Conservation (phyloP, 805 yeast species). For the Nematodospora valgi region DNA sequence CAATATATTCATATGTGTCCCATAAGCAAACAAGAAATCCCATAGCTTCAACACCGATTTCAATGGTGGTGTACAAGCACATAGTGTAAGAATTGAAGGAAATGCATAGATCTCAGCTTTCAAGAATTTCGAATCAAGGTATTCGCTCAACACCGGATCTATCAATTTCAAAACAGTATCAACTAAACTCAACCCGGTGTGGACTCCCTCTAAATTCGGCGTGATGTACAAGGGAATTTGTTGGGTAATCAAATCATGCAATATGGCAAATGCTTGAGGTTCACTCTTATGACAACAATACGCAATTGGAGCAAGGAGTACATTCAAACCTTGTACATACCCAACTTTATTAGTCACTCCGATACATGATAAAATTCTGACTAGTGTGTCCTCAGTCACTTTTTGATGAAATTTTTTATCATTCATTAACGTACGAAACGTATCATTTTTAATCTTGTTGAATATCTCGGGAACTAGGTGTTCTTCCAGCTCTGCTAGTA, state of each 20-base stretch:
- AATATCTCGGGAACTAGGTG: conserved; percentile 46
- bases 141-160: conserved; percentile 66
- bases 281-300: conserved; percentile 69
- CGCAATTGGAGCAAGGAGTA: conserved; percentile 78
- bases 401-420: conserved; percentile 60
- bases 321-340: conserved; percentile 93
- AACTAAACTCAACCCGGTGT: conserved; percentile 70
- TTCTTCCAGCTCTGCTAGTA: conserved; percentile 52
- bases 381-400: conserved; percentile 67
- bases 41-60: conserved; percentile 71
- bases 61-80: conserved; percentile 87
- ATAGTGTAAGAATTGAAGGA: conserved; percentile 75
- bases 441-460: conserved; percentile 76
- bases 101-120: conserved; percentile 87
- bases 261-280: conserved; percentile 77
- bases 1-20: conserved; percentile 81
- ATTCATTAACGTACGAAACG: conserved; percentile 79
- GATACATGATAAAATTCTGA: conserved; percentile 68
- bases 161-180: conserved; percentile 68
- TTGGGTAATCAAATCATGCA: conserved; percentile 55
- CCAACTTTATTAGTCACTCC: conserved; percentile 49
- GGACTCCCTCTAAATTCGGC: conserved; percentile 77
- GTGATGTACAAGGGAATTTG: conserved; percentile 77
- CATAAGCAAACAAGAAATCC: conserved; percentile 91
- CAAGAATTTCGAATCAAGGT: conserved; percentile 58